Evolutionary conservation across 2,329 filamentous ascomycete genomes (phyloP).

Genomic region (Aspergillus intermedius): DNA sequence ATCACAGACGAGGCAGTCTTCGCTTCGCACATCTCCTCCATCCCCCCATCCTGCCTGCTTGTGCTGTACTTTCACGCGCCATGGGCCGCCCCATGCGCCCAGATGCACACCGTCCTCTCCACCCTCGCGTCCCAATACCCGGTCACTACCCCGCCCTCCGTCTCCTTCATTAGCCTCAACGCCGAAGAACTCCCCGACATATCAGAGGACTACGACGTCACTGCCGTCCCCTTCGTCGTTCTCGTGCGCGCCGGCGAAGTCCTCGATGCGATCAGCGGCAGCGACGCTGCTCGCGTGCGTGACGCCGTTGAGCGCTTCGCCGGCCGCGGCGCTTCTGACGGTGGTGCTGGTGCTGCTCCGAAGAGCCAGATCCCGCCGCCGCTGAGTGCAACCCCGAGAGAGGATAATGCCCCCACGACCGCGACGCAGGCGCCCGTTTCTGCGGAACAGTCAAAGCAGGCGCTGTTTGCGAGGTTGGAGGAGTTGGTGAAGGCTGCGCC

Average conservation of each 20-base stretch:
- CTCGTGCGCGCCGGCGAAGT: constrained; percentile 68
- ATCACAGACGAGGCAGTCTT: constrained; percentile 70
- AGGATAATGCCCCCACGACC: constrained; percentile 25
- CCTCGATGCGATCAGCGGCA: constrained; percentile 81
- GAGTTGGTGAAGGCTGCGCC: constrained; percentile 91
- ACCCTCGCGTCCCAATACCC: constrained; percentile 84
- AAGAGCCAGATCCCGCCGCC: constrained; percentile 34
- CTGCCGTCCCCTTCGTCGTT: constrained; percentile 87
- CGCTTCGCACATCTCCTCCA: constrained; percentile 58
- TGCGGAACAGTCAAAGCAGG: constrained; percentile 65
- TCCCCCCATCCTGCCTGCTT: constrained; percentile 65
- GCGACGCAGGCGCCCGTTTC: constrained; percentile 26
- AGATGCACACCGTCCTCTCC: constrained; percentile 82
- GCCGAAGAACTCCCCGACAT: constrained; percentile 91
- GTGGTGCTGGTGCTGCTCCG: constrained; percentile 20
- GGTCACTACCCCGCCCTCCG: constrained; percentile 56
- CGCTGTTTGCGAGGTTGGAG: constrained; percentile 69
- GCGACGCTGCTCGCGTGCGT: constrained; percentile 78
- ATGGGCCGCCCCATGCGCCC: constrained; percentile 92
- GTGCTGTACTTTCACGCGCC: constrained; percentile 93
- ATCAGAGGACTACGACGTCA: constrained; percentile 87
- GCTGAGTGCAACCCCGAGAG: constrained; percentile 34
- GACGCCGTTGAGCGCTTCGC: constrained; percentile 79
- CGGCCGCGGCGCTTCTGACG: constrained; percentile 36
- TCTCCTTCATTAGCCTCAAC: constrained; percentile 84